phyloP scores from a whole-genome alignment of 2,329 filamentous ascomycete genomes.

The Paracoccidioides lutzii region DNA sequence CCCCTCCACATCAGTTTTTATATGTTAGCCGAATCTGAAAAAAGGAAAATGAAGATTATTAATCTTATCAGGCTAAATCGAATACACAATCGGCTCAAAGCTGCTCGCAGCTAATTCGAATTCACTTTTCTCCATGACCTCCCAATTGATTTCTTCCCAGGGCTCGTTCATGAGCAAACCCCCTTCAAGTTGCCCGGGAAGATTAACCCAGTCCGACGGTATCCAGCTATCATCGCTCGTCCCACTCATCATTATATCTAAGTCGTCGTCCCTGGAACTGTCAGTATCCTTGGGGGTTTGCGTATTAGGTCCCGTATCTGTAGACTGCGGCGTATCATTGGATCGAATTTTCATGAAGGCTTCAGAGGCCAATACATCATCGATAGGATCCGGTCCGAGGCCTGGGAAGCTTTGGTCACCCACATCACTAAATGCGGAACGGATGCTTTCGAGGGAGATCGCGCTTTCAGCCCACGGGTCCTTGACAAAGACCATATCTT shows the following conservation, averaged over 20 bases:
- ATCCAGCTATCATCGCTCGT: constrained; percentile 20
- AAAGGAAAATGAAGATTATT: not conserved
- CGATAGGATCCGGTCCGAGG: constrained; percentile 24
- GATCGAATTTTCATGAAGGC: constrained; percentile 23
- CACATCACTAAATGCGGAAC: constrained; percentile 26
- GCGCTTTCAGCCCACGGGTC: constrained; percentile 28
- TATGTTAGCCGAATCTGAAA: not conserved
- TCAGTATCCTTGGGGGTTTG: constrained; percentile 28
- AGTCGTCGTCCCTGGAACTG: constrained; percentile 20
- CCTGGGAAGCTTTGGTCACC: constrained; percentile 17
- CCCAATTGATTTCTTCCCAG: constrained; percentile 28
- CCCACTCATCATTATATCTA: constrained; percentile 18
- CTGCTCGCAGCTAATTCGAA: constrained; percentile 17
- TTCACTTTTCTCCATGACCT: constrained; percentile 23
- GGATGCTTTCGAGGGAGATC: constrained; percentile 26
- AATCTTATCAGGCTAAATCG: constrained; percentile 13
- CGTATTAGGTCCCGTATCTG: constrained; percentile 22
- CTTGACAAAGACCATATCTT: constrained; percentile 11
- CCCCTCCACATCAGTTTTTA: not conserved
- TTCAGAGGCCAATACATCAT: constrained; percentile 26
- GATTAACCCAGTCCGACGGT: constrained; percentile 22
- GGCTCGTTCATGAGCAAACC: constrained; percentile 17
- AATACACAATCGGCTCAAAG: constrained; percentile 17
- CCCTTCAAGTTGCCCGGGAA: constrained; percentile 17
- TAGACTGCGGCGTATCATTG: constrained; percentile 27